A percentile compares a stretch with the other conserved stretches of the same genome.
phyloP scores from a whole-genome alignment of 2,329 filamentous ascomycete genomes.

The Penicillium sp. region DNA sequence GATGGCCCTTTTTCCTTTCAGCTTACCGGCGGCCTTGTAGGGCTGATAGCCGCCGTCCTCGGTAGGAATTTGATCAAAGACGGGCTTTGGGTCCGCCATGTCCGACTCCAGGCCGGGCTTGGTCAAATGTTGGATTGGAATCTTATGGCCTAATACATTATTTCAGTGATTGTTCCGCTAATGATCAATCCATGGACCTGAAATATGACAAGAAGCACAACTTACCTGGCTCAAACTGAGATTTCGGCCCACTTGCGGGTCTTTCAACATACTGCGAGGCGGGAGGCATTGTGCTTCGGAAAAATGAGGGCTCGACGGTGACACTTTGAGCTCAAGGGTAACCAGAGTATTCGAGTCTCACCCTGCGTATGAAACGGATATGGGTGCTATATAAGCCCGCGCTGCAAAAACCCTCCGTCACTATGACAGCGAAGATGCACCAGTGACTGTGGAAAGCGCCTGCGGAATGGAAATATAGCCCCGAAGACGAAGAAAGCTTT shows the following conservation, averaged over 20 bases:
- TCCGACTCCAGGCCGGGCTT: conserved; percentile 57
- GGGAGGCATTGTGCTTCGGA: conserved; percentile 16
- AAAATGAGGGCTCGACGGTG: background rate
- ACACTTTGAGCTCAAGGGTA: background rate
- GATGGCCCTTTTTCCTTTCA: conserved; percentile 72
- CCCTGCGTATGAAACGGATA: background rate
- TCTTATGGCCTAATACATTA: conserved; percentile 50
- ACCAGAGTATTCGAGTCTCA: background rate
- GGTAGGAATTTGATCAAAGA: conserved; percentile 67
- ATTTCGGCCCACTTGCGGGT: conserved; percentile 28
- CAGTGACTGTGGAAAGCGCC: background rate
- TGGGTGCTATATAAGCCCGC: conserved; percentile 5
- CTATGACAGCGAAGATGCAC: conserved; percentile 5
- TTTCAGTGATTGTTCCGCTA: background rate
- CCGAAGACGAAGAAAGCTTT: background rate
- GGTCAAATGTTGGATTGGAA: conserved; percentile 56
- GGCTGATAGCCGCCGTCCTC: conserved; percentile 67
- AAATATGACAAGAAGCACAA: no score
- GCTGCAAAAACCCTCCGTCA: conserved; percentile 1
- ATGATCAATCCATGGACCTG: background rate
- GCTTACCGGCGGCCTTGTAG: conserved; percentile 75
- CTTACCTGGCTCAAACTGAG: conserved; percentile 39
- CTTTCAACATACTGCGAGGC: conserved; percentile 19
- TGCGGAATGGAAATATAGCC: background rate
- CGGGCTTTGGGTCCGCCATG: conserved; percentile 60